These are phyloP conservation scores for Odontarrhena argentea DNA, from an alignment of 345 rosid genomes.

Conservation along the genomic window DNA sequence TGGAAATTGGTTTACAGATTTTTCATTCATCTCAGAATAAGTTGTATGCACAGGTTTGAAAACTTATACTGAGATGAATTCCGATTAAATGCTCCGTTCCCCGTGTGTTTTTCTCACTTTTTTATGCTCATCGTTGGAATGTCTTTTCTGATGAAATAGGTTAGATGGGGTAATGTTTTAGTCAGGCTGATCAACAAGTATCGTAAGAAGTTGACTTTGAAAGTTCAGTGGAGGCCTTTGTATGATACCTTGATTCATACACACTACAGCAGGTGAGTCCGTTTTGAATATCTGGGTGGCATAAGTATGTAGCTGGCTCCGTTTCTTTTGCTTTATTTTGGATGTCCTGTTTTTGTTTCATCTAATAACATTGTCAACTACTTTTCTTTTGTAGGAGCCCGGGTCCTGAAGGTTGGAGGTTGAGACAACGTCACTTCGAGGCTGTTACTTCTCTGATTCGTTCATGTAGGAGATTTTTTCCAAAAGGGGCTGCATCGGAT, in stretches of 20 bases:
- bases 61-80: conserved; percentile 22
- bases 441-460: conserved; percentile 83
- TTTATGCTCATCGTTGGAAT: conserved; percentile 23
- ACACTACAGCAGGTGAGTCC: conserved; percentile 80
- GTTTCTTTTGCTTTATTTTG: background rate
- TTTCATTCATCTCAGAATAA: conserved; percentile 69
- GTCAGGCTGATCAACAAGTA: conserved; percentile 78
- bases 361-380: background rate
- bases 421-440: conserved; percentile 92
- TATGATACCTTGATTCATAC: conserved; percentile 84
- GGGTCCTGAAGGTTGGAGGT: conserved; percentile 97
- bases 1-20: conserved; percentile 70
- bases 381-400: conserved; percentile 61
- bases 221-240: conserved; percentile 86
- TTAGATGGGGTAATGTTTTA: conserved; percentile 91
- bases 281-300: conserved; percentile 24
- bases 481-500: conserved; percentile 82
- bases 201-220: conserved; percentile 71
- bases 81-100: conserved; percentile 19
- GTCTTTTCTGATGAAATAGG: conserved; percentile 52
- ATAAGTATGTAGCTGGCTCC: background rate
- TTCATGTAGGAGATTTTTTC: conserved; percentile 85
- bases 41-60: conserved; percentile 81
- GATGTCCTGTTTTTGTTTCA: conserved; percentile 19
- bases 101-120: conserved; percentile 15